Percentiles rank a stretch among this genome's conserved stretches.
phyloP scores from a whole-genome alignment of 495 filamentous ascomycete genomes.

The Tetracladium marchalianum region DNA sequence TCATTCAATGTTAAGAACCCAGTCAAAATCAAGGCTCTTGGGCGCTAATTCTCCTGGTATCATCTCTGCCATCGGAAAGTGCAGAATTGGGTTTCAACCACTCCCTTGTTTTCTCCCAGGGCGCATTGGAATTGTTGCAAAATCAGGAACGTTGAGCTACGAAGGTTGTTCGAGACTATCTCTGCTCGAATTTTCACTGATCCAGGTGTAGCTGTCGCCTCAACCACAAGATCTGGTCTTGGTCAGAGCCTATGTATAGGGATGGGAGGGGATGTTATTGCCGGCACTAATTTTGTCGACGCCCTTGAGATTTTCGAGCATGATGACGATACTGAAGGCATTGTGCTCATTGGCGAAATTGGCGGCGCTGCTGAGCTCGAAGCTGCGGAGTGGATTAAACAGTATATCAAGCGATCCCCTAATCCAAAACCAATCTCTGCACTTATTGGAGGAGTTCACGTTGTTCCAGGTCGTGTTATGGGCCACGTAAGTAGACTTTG shows the following conservation, averaged over 20 bases:
- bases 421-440: constrained; percentile 76
- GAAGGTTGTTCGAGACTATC: constrained; percentile 33
- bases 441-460: constrained; percentile 60
- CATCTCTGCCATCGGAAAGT: constrained; percentile 71
- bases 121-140: constrained; percentile 71
- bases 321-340: constrained; percentile 69
- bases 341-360: constrained; percentile 78
- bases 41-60: constrained; percentile 86
- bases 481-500: constrained; percentile 47
- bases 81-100: constrained; percentile 83
- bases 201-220: constrained; percentile 50
- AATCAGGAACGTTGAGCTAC: constrained; percentile 83
- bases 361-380: constrained; percentile 75
- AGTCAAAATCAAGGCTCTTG: constrained; percentile 71
- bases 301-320: constrained; percentile 63
- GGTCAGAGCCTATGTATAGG: constrained; percentile 83
- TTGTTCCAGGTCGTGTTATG: constrained; percentile 64
- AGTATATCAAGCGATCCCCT: constrained; percentile 46
- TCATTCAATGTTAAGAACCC: constrained; percentile 66
- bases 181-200: constrained; percentile 7
- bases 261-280: constrained; percentile 77
- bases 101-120: constrained; percentile 67
- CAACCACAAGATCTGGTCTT: constrained; percentile 68
- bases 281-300: constrained; percentile 75
- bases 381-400: constrained; percentile 69